Conservation (phyloP, 768 basidiomycete genomes). For the Suillus weaverae region DNA sequence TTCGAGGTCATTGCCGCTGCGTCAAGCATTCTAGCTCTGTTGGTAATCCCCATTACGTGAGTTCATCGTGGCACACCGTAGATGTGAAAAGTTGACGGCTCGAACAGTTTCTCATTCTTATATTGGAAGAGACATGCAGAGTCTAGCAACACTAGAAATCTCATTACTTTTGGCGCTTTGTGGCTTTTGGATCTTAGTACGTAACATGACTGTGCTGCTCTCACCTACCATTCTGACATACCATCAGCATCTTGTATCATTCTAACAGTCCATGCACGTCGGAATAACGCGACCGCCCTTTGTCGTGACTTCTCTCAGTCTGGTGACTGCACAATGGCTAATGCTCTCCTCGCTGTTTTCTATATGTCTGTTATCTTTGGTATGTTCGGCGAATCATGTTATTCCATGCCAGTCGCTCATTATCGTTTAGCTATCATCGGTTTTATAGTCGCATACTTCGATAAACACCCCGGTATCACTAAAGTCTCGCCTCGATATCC, state of each 20-base stretch:
- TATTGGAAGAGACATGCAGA: conserved; percentile 15
- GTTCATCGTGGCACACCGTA: neutral
- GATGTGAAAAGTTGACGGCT: neutral
- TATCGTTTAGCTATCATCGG: conserved; percentile 22
- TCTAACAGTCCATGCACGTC: conserved; percentile 31
- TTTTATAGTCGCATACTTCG: conserved; percentile 25
- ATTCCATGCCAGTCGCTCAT: conserved; percentile 4
- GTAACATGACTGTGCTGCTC: neutral
- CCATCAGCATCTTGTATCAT: conserved; percentile 18
- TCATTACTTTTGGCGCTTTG: conserved; percentile 22
- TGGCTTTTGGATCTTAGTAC: conserved; percentile 21
- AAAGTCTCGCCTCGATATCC: conserved; percentile 25
- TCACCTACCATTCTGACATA: neutral
- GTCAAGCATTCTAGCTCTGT: conserved; percentile 13
- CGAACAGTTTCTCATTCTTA: conserved; percentile 19
- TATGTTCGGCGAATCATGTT: conserved; percentile 15
- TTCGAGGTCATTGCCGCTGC: conserved; percentile 23
- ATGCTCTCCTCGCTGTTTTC: conserved; percentile 28
- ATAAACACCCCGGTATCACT: conserved; percentile 28
- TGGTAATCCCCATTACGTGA: conserved; percentile 23
- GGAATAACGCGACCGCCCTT: conserved; percentile 17
- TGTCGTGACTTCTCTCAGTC: conserved; percentile 31
- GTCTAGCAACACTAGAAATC: conserved; percentile 23
- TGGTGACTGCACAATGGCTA: conserved; percentile 20
- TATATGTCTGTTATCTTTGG: conserved; percentile 29